phyloP scores from a whole-genome alignment of 768 basidiomycete genomes.

The Trichaptum fuscoviolaceum region DNA sequence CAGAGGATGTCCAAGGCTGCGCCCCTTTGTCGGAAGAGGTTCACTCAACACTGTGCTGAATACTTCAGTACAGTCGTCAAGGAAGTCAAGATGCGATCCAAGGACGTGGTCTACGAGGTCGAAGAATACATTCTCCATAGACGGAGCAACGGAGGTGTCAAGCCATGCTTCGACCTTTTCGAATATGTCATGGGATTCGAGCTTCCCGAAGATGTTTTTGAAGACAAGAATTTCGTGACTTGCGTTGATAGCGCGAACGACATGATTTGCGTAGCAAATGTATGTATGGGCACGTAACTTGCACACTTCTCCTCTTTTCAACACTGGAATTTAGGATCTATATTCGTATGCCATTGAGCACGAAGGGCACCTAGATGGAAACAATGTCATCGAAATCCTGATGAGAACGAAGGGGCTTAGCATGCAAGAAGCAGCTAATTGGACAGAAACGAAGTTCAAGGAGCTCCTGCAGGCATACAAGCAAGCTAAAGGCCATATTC shows the following conservation, averaged over 20 bases:
- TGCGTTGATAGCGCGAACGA: conserved; percentile 20
- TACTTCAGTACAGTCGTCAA: conserved; percentile 7
- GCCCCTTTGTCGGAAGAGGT: conserved; percentile 25
- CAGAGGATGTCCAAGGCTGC: conserved; percentile 36
- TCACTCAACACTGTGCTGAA: conserved; percentile 12
- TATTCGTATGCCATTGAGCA: conserved; percentile 30
- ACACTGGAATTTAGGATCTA: conserved; percentile 17
- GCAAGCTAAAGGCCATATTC: conserved; percentile 30
- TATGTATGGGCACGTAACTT: conserved; percentile 7
- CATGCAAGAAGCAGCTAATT: conserved; percentile 34
- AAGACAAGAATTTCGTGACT: conserved; percentile 16
- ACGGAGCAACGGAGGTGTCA: conserved; percentile 22
- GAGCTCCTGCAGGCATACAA: conserved; percentile 47
- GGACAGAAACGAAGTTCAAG: conserved; percentile 46
- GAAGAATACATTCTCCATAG: conserved; percentile 19
- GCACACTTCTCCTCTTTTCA: neutral
- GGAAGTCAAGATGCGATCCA: conserved; percentile 17
- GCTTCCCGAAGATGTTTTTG: conserved; percentile 22
- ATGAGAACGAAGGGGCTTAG: conserved; percentile 20
- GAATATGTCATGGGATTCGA: conserved; percentile 21
- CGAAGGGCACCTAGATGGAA: conserved; percentile 18
- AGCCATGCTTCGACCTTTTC: conserved; percentile 20
- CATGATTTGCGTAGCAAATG: conserved; percentile 24
- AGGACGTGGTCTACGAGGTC: conserved; percentile 17
- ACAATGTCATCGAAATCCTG: conserved; percentile 25